Evolutionary conservation across 192 early-diverging fungal genomes (phyloP), one percentile per base, ranked within the genome.

Genomic region (Podila clonocystis): DNA sequence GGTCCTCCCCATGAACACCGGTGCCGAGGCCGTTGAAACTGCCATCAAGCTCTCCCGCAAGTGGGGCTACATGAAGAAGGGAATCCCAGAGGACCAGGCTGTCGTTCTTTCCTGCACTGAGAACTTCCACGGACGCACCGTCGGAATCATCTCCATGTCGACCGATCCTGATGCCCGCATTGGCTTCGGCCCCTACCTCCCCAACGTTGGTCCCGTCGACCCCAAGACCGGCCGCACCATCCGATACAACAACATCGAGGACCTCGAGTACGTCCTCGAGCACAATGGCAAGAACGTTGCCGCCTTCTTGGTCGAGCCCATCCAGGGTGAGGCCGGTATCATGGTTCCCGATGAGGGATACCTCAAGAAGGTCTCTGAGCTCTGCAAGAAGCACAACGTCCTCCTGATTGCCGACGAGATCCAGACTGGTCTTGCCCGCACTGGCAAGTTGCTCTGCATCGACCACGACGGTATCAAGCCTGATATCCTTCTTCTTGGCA

Each of bases 1-100:
- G 98, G 94, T 99, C 58, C 87, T 98, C 52, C 98, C 98, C 59
- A 98, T 98, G 94, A 99, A 99, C 90, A 98, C 98, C 12, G 98
- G 98, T 64, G 96, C 96, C 58, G 98, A 99, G 77, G 98, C 96
- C 6, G 98, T 99, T 33, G 98, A 99, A 83, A 99, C 98, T 8
- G 98, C 95, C 30, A 93, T 99, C 82, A 99, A 99, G 89, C 90
- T 99, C 17, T 93, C 98, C 41, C 91, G 98, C 75, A 95, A 96
- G 85, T 99, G 98, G 98, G 98, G 93, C 8, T 97, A 97, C 85
- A 68, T 91, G 59, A 92, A 94, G 84, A 99, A 99, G 89, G 89
- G 91, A 7, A 93, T 99, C 57, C 87, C 91, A 28, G 87, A 90
- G 55, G 87, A 93, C 73, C 74, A 95, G 50, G 95, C 95, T 49